Evolutionary conservation across 176 grass and related monocot genomes (phyloP).

Genomic region (Musa itinerans): DNA sequence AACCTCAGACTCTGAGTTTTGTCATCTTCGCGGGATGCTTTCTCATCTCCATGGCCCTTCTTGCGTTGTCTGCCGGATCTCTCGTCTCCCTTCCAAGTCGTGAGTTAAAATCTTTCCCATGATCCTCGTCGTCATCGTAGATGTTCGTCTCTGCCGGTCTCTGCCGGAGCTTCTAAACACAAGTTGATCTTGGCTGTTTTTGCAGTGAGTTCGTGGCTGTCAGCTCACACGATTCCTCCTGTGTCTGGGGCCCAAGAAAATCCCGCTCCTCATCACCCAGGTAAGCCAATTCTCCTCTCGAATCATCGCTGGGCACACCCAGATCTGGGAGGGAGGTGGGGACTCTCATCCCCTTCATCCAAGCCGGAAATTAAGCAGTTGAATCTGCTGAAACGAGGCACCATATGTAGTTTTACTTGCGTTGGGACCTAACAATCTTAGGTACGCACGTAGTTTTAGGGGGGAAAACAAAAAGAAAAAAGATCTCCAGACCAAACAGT

Average conservation of each 20-base stretch:
- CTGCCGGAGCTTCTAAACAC: too few relatives aligned
- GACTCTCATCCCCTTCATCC: not conserved
- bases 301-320: not conserved
- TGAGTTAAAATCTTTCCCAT: not conserved
- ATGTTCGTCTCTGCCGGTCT: too few relatives aligned
- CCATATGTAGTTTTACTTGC: not conserved
- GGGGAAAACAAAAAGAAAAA: too few relatives aligned
- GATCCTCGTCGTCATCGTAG: not conserved
- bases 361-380: too few relatives aligned
- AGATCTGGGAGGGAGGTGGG: not conserved
- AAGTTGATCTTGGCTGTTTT: not conserved
- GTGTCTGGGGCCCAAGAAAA: not conserved
- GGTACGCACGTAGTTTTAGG: not conserved
- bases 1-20: not conserved
- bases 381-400: too few relatives aligned
- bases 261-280: not conserved
- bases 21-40: constrained; percentile 4
- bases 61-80: not conserved
- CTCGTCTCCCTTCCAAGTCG: constrained; percentile 6
- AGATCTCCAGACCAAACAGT: too few relatives aligned
- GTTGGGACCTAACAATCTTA: not conserved
- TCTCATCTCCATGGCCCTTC: not conserved
- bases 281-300: not conserved
- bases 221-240: not conserved
- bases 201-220: constrained; percentile 11